Evolutionary conservation across 495 filamentous ascomycete genomes (phyloP), one percentile per base, ranked within the genome.

Genomic region (Neurospora sublineolata): DNA sequence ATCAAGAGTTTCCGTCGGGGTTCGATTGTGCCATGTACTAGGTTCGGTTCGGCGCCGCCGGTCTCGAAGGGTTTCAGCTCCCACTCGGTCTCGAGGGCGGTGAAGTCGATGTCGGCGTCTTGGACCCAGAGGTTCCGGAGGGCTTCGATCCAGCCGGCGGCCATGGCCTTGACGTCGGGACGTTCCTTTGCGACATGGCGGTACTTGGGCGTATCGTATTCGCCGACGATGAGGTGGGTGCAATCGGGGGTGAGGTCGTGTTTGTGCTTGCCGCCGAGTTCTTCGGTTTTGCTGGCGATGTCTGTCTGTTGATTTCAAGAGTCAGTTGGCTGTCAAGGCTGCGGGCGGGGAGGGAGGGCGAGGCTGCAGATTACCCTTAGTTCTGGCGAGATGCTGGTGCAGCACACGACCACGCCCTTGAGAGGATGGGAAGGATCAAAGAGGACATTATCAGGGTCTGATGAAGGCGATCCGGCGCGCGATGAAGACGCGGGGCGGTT

Each of bases 181-280:
- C 95, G 87, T 78, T 94, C 92, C 73, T 89, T 93, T 30, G 95
- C 95, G 76, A 97, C 94, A 81, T 95, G 97, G 77, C 89, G 91
- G 83, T 99, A 99, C 79, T 99, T 99, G 16, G 90, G 87, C 0
- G 94, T 97, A 74, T 93, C 86, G 71, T 91, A 90, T 72, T 92
- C 90, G 76, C 94, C 95, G 74, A 97, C 92, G 74, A 99, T 88
- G 37, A 99, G 87, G 82, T 99, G 95, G 3, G 95, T 99, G 72
- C 97, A 93, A 78, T 97, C 93, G 64, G 92, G 92, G 39, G 95
- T 98, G n/a, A 99, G 89, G 79, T 98, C 93, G 77, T 92, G 89
- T 72, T 91, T 90, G 83, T 94, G 91, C 71, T 85, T 81, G 38
- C 94, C 95, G 72, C 95, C 95, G 87, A 99, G 94, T 75, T 96